Evolutionary conservation across 441 rosid genomes (phyloP).

Genomic region (Jatropha multifida): DNA sequence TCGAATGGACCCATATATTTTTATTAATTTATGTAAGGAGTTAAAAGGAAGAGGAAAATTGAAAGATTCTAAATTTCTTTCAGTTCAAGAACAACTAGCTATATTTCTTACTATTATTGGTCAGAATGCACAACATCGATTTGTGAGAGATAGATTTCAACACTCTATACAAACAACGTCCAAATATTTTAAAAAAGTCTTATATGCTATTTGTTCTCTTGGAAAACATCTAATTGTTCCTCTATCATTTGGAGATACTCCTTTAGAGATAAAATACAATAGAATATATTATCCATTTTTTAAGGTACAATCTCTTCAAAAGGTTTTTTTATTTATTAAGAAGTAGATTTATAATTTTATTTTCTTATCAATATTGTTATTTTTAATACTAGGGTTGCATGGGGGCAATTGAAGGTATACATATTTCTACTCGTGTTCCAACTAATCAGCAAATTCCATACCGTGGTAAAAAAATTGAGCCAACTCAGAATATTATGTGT

Average conservation of each 20-base stretch:
- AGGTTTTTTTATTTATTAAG: neutral
- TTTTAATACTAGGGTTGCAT: neutral
- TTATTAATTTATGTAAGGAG: neutral
- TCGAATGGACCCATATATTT: neutral
- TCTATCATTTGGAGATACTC: neutral
- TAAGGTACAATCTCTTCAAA: neutral
- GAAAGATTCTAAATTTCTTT: neutral
- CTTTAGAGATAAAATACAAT: neutral
- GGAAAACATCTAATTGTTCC: neutral
- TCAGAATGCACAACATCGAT: neutral
- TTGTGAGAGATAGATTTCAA: neutral
- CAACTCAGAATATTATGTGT: neutral
- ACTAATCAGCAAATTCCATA: neutral
- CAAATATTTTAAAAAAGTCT: neutral
- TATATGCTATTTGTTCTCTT: neutral
- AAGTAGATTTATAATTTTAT: neutral
- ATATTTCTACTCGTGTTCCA: neutral
- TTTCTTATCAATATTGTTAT: neutral
- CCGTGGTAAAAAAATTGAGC: too few relatives aligned
- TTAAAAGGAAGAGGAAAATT: neutral
- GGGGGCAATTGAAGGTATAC: too few relatives aligned
- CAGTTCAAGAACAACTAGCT: neutral
- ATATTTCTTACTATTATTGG: neutral
- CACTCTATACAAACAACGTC: neutral
- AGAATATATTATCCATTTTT: neutral